Conservation (phyloP, 116 monocot species). For the Papilionanthe hybrid region DNA sequence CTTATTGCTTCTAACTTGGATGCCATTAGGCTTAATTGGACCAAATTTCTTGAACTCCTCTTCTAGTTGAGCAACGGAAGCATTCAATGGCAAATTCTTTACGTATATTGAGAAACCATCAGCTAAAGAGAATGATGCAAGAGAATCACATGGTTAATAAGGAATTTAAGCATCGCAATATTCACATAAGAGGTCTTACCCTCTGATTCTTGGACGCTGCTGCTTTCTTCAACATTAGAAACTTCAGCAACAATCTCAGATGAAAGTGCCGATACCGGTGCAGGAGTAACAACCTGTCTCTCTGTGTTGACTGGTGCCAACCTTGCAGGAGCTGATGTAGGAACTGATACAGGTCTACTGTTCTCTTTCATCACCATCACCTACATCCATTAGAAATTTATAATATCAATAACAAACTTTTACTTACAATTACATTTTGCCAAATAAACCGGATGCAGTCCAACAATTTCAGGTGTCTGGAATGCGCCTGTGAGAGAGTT, state of each 20-base stretch:
- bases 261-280: constrained; percentile 29
- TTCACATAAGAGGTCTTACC: constrained; percentile 21
- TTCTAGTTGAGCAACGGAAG: constrained; percentile 60
- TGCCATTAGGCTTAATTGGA: constrained; percentile 63
- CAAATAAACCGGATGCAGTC: not conserved
- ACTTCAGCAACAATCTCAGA: constrained; percentile 22
- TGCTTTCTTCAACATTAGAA: constrained; percentile 43
- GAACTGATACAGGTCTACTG: constrained; percentile 23
- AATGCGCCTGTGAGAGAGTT: too few species aligned
- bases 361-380: constrained; percentile 65
- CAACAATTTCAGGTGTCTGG: too few species aligned
- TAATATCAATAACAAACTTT: not conserved
- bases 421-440: not conserved
- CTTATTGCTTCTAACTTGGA: constrained; percentile 98
- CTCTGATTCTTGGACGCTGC: constrained; percentile 55
- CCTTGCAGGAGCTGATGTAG: constrained; percentile 24
- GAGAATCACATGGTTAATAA: not conserved
- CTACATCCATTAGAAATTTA: constrained; percentile 24
- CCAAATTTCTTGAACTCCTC: constrained; percentile 92
- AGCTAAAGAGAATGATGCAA: constrained; percentile 24
- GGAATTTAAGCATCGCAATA: not conserved
- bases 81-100: constrained; percentile 71
- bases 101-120: constrained; percentile 84
- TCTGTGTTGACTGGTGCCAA: constrained; percentile 29
- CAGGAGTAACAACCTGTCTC: constrained; percentile 26